A percentile compares a stretch with the other conserved stretches of the same genome.
phyloP scores from a whole-genome alignment of 805 yeast genomes.

The Limtongozyma cylindracea region DNA sequence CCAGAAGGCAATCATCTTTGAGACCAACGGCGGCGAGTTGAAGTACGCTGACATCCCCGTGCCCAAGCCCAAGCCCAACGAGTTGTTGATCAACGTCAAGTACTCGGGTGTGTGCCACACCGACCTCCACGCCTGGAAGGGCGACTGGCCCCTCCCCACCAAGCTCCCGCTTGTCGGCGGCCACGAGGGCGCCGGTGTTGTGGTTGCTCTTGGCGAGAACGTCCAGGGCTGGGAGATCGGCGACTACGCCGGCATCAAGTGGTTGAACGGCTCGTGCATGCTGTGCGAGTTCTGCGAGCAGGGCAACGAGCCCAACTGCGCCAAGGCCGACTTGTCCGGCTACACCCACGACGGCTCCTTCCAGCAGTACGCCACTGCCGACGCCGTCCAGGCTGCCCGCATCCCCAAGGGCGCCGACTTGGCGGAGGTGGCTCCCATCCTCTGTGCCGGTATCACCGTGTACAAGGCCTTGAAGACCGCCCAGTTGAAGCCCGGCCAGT shows the following conservation, averaged over 20 bases:
- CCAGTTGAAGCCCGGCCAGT: slow-evolving; percentile 38
- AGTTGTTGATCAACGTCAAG: slow-evolving; percentile 57
- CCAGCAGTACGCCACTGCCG: slow-evolving; percentile 80
- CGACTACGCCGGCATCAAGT: slow-evolving; percentile 64
- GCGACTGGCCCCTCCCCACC: slow-evolving; percentile 71
- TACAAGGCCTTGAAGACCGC: slow-evolving; percentile 79
- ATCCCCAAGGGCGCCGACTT: slow-evolving; percentile 55
- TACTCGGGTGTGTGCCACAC: slow-evolving; percentile 91
- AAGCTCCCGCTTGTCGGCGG: slow-evolving; percentile 68
- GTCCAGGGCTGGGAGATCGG: slow-evolving; percentile 55
- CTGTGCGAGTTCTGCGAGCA: slow-evolving; percentile 51
- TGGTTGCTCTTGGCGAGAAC: slow-evolving; percentile 48
- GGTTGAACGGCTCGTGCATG: slow-evolving; percentile 62
- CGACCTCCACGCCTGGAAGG: slow-evolving; percentile 83
- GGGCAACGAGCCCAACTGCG: slow-evolving; percentile 48
- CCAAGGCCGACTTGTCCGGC: slow-evolving; percentile 47
- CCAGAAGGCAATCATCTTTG: slow-evolving; percentile 51
- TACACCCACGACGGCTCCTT: slow-evolving; percentile 80
- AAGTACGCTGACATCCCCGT: slow-evolving; percentile 50
- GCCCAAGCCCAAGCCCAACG: slow-evolving; percentile 55
- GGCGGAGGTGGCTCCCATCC: slow-evolving; percentile 55
- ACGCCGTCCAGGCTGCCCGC: slow-evolving; percentile 66
- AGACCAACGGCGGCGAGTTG: slow-evolving; percentile 37
- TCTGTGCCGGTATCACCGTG: slow-evolving; percentile 83
- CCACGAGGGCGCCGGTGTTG: slow-evolving; percentile 78